phyloP scores from a whole-genome alignment of 352 stramenopile species.

The Phytophthora fragariae region DNA sequence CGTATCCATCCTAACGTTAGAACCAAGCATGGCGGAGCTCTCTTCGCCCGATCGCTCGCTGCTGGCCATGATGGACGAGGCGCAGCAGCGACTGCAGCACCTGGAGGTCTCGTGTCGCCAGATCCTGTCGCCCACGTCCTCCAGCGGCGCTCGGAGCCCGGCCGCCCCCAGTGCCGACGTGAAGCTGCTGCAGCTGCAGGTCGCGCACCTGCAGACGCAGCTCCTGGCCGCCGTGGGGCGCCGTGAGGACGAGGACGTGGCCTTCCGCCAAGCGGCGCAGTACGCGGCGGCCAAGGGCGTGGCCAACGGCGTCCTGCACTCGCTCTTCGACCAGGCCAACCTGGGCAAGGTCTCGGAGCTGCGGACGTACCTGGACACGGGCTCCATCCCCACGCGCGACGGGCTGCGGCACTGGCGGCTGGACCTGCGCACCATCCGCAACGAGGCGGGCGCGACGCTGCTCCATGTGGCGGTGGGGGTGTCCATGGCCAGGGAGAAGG shows the following conservation, averaged over 20 bases:
- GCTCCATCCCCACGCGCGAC: constrained; percentile 80
- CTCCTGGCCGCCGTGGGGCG: constrained; percentile 53
- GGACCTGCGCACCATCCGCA: constrained; percentile 65
- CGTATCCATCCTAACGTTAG: constrained; percentile 11
- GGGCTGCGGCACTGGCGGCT: constrained; percentile 77
- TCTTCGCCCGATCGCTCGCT: constrained; percentile 47
- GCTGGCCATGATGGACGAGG: constrained; percentile 60
- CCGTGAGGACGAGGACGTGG: constrained; percentile 72
- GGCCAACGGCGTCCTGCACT: constrained; percentile 77
- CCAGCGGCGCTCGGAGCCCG: neutral
- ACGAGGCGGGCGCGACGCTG: constrained; percentile 67
- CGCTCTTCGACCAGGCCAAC: constrained; percentile 80
- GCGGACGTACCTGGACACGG: constrained; percentile 68
- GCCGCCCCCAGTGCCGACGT: constrained; percentile 24
- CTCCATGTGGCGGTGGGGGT: constrained; percentile 76
- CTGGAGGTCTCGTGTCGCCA: constrained; percentile 64
- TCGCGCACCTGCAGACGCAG: constrained; percentile 53
- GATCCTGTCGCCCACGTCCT: constrained; percentile 27
- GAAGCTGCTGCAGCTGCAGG: constrained; percentile 54
- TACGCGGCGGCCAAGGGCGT: constrained; percentile 77
- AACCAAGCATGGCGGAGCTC: constrained; percentile 9
- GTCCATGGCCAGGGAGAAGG: constrained; percentile 66
- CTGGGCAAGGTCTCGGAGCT: constrained; percentile 63
- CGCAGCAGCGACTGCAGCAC: constrained; percentile 49
- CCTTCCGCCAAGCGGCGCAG: constrained; percentile 62